Conservation (phyloP, 2,329 filamentous ascomycete genomes). For the Hymenoscyphus infarciens region DNA sequence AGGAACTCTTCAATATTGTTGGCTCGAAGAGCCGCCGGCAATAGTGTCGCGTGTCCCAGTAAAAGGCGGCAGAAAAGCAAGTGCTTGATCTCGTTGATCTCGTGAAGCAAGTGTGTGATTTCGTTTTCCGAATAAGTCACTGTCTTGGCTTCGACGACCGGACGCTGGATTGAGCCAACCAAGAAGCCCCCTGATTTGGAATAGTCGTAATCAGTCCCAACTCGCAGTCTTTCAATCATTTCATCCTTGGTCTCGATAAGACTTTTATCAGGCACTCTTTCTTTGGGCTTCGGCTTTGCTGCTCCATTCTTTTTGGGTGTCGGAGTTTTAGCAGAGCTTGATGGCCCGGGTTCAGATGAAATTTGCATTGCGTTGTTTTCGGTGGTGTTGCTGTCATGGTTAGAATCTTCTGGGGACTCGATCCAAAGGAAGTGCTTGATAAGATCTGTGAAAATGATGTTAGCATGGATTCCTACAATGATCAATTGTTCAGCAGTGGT, state of each 20-base stretch:
- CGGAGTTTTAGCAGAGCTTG: constrained; percentile 17
- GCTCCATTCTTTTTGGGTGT: constrained; percentile 37
- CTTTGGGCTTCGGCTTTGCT: constrained; percentile 11
- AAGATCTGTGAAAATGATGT: constrained; percentile 34
- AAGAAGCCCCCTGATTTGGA: constrained; percentile 35
- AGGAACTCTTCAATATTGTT: constrained; percentile 45
- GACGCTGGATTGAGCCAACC: constrained; percentile 36
- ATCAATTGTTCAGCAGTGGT: background rate
- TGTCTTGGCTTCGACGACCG: constrained; percentile 35
- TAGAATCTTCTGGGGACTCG: background rate
- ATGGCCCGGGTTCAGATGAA: constrained; percentile 5
- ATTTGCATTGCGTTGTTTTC: background rate
- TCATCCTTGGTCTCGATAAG: constrained; percentile 43
- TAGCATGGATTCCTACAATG: background rate
- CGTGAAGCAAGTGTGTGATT: constrained; percentile 40
- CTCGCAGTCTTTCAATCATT: constrained; percentile 39
- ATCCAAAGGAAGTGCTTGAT: constrained; percentile 25
- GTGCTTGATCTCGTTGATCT: constrained; percentile 48
- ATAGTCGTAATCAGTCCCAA: constrained; percentile 39
- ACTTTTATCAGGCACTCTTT: constrained; percentile 36
- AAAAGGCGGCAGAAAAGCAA: constrained; percentile 47
- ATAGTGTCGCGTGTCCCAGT: constrained; percentile 43
- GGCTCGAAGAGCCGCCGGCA: constrained; percentile 43
- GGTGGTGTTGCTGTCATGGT: background rate
- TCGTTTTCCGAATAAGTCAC: constrained; percentile 42